Evolutionary conservation across 2,329 filamentous ascomycete species (phyloP), one percentile per base, ranked within the genome.

Genomic region (Neoascochyta sp.): DNA sequence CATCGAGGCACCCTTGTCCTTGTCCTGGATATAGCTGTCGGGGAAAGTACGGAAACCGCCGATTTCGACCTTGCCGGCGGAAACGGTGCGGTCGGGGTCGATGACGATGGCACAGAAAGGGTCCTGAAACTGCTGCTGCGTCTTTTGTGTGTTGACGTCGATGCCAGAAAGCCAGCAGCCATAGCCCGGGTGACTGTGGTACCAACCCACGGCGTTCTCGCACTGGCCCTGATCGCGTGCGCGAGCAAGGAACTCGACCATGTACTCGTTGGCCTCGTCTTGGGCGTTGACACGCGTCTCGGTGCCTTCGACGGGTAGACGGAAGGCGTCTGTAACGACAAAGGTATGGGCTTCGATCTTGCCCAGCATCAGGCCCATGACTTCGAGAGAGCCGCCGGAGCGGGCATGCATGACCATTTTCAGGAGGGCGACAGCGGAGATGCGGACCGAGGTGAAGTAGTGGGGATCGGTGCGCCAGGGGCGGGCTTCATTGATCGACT

Each of bases 321-420:
- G 80, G 65, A 96, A 92, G 15, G 89, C 87, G 57, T 98, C 92
- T 1, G 89, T 96, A 31, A 98, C 83, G 46, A 98, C 79, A 54
- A 98, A 86, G 1, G 85, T 80, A 52, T 93, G 82, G 22, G 81
- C 80, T 45, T 86, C 78, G 27, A 95, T 83, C 63, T 94, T 95
- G 41, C 92, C 92, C 59, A 94, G 85, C 92, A 98, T 98, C 50
- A 98, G 66, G 34, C 92, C 92, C 92, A 98, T 98, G 52, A 98
- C 78, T 69, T 98, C 92, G 45, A 96, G 76, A 16, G 78, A 80
- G 34, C 92, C 90, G 45, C 92, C 92, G 0, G 87, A 89, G n/a
- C 92, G 85, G 7, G 92, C 92, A 63, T 98, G 92, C 86, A 95
- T 96, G 44, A 93, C 87, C 92, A 98, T 98, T 69, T 98, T 98